Evolutionary conservation across 2,329 filamentous ascomycete genomes (phyloP), one percentile per base, ranked within the genome.

Genomic region (Ophiostoma montium): DNA sequence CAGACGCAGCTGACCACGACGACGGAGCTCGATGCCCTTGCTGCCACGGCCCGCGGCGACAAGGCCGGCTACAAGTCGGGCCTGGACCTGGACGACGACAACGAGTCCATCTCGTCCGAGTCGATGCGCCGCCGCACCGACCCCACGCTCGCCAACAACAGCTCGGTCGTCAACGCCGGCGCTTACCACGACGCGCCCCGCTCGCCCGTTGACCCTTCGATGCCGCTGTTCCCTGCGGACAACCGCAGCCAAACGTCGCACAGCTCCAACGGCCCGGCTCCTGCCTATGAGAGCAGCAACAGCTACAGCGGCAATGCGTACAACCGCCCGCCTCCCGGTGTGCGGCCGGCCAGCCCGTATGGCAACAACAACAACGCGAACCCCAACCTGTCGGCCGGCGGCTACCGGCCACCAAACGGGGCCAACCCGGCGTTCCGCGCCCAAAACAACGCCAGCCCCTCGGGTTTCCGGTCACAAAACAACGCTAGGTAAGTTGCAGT

Each of bases 11-110:
- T 92, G 45, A 76, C 64, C 15, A 65, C 65, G 30, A 84, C 80
- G 13, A 89, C 83, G 3, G 86, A 94, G 65, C 72, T 94, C 46
- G 86, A 92, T 62, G 86, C 86, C 3, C 71, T 92, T 48, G 86
- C 84, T 56, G 84, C 82, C 18, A 90, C 86, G 15, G 86, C 86
- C 21, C 79, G 86, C 58, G 85, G 85, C 51, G 84, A 89, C 58
- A 82, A 86, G 65, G 61, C 62, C 48, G 74, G 73, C 43, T 74
- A 81, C 57, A 77, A 76, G 58, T 67, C 71, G 49, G 70, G 71
- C 49, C 68, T 79, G 30, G 80, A 82, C 55, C 74, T 86, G 48
- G 80, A 88, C 51, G 84, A 87, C 51, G 84, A 88, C 51, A 78
- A 78, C 42, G 77, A 80, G 42, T 82, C 78, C 27, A 77, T 80